Conservation (phyloP, 441 rosid genomes). For the Arabidopsis hybrid region DNA sequence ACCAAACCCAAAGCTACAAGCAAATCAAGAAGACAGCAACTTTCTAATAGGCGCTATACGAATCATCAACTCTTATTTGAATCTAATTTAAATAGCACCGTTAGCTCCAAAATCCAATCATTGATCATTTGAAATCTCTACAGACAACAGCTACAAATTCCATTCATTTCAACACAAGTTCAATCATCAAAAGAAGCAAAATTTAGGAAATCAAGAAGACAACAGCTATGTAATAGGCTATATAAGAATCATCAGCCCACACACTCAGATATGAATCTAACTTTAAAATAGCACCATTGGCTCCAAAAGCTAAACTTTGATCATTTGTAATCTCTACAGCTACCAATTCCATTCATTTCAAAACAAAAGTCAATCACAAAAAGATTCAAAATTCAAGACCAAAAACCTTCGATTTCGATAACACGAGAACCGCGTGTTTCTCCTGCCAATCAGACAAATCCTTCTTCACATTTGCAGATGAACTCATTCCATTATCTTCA, state of each 20-base stretch:
- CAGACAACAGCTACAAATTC: too few relatives aligned
- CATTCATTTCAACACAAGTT: too few relatives aligned
- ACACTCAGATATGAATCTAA: not conserved
- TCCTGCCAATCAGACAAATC: constrained; percentile 94
- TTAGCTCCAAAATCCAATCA: too few relatives aligned
- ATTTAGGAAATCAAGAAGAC: not conserved
- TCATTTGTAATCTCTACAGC: not conserved
- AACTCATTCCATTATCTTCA: constrained; percentile 51
- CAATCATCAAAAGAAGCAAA: too few relatives aligned
- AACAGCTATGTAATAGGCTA: not conserved
- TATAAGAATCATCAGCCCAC: not conserved
- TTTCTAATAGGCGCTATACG: too few relatives aligned
- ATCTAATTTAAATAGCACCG: too few relatives aligned
- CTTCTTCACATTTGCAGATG: constrained; percentile 53
- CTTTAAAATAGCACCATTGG: not conserved
- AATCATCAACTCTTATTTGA: too few relatives aligned
- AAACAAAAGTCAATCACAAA: not conserved
- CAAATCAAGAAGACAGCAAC: not conserved
- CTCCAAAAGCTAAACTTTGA: not conserved
- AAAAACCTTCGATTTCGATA: constrained; percentile 73
- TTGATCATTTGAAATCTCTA: too few relatives aligned
- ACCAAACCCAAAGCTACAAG: not conserved
- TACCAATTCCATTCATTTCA: not conserved
- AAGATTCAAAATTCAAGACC: not conserved
- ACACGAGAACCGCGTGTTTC: constrained; percentile 72